Conservation (phyloP, 2,329 filamentous ascomycete genomes). For the Sclerotinia minor region DNA sequence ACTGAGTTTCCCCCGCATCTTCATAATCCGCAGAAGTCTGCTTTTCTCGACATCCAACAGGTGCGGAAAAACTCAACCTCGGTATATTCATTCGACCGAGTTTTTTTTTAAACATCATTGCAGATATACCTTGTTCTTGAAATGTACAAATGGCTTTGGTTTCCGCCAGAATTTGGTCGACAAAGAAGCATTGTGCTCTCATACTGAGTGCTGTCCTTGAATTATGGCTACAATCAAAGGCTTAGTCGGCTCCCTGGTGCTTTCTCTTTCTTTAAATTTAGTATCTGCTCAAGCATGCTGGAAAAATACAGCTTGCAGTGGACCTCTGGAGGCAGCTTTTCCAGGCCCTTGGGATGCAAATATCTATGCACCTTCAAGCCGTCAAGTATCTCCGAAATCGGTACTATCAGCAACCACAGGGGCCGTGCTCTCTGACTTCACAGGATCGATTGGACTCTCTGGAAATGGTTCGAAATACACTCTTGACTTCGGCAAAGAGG, state of each 20-base stretch:
- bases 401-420: conserved; percentile 44
- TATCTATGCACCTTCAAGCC: conserved; percentile 56
- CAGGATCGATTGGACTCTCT: conserved; percentile 27
- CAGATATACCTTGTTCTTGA: not conserved
- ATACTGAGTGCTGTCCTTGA: not conserved
- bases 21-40: conserved; percentile 18
- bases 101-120: not conserved
- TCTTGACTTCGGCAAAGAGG: conserved; percentile 60
- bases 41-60: conserved; percentile 22
- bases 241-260: not conserved
- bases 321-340: conserved; percentile 52
- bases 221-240: conserved; percentile 18
- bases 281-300: conserved; percentile 48
- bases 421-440: conserved; percentile 35
- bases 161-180: not conserved
- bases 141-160: conserved; percentile 11
- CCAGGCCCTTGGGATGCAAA: conserved; percentile 59
- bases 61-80: conserved; percentile 25
- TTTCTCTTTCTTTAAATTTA: conserved; percentile 18
- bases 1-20: conserved; percentile 20
- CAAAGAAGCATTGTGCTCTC: conserved; percentile 9
- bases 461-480: conserved; percentile 54
- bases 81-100: conserved; percentile 24
- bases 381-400: conserved; percentile 51
- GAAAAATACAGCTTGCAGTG: conserved; percentile 55